These are phyloP conservation scores for Ophiobolus disseminans DNA, from an alignment of 2,329 filamentous ascomycete genomes.

Conservation along the genomic window DNA sequence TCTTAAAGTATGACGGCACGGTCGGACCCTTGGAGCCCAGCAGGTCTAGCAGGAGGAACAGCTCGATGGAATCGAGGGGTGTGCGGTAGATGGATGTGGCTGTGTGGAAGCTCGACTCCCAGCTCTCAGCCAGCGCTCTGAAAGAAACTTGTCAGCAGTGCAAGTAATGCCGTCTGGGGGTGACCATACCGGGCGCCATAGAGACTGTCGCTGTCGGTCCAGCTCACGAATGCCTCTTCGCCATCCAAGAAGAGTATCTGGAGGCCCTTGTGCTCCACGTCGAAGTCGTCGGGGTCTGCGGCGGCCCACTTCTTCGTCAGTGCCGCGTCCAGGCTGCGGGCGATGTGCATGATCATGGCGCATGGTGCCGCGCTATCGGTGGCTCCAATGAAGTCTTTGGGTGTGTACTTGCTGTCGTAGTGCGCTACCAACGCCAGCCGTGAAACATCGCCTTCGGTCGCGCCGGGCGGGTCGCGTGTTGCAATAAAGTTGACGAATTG, in stretches of 20 bases:
- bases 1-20: conserved; percentile 86
- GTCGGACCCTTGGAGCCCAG: conserved; percentile 73
- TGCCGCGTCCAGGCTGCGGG: conserved; percentile 79
- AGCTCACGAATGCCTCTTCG: conserved; percentile 86
- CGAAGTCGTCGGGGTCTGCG: conserved; percentile 52
- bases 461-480: conserved; percentile 88
- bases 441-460: conserved; percentile 74
- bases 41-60: conserved; percentile 90
- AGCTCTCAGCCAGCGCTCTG: conserved; percentile 76
- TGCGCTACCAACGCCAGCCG: conserved; percentile 89
- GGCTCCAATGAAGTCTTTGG: conserved; percentile 88
- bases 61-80: conserved; percentile 78
- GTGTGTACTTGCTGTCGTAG: conserved; percentile 85
- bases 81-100: conserved; percentile 77
- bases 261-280: conserved; percentile 78
- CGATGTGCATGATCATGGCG: conserved; percentile 89
- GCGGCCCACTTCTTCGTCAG: conserved; percentile 86
- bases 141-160: neutral
- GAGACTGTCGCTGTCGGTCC: conserved; percentile 83
- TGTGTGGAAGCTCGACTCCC: conserved; percentile 76
- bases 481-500: conserved; percentile 90
- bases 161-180: neutral
- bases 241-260: conserved; percentile 93
- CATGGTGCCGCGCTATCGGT: conserved; percentile 94
- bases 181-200: conserved; percentile 80